Base-by-base conservation (phyloP, 352 stramenopile species). In the Phytophthora vignae region DNA sequence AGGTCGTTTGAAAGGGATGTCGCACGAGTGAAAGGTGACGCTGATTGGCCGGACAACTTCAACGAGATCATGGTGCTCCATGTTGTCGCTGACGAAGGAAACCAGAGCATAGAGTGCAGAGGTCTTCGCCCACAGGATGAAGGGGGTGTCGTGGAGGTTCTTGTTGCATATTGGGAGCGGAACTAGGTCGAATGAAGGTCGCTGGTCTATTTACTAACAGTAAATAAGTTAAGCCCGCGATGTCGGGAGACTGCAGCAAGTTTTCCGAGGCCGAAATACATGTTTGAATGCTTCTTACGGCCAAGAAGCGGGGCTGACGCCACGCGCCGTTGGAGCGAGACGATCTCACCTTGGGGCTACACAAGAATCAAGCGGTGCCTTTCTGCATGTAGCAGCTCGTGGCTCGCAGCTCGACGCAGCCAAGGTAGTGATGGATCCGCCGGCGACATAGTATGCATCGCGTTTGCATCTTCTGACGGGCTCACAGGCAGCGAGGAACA, bases 41-140 rank as follows among this genome's bases (percentile, higher is more conserved):
- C 33, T 40, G 33, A 40, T 40, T 40, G 33, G 58, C n/a, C 56
- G 25, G 11, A 29, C 38, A 67, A 65, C 64, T 71, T 71, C 64
- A 66, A 66, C 64, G n/a, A n/a, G 8, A 56, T 56, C 21, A 40
- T 21, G 21, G 15, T 11, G 9, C 46, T 22, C 19, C 6, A 40
- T 46, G 40, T 5, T 19, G 22, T 36, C 25, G 25, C 50, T 19
- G 40, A 56, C 50, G 25, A 56, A 53, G 46, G 17, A 53, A n/a
- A 27, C n/a, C 46, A 27, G 46, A 6, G 40, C 40, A 48, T 48
- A 48, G 40, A 48, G 40, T 19, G 40, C 40, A 14, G 12, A 21
- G 12, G 40, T 48, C 12, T 17, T 19, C 11, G 40, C 15, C 11
- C 4, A 48, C 40, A 48, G 40, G 40, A 48, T 17, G 15, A 48